Percentiles rank a stretch among this genome's conserved stretches.
Evolutionary conservation across 192 early-diverging fungal species (phyloP).

Genomic region (Backusella sp.): DNA sequence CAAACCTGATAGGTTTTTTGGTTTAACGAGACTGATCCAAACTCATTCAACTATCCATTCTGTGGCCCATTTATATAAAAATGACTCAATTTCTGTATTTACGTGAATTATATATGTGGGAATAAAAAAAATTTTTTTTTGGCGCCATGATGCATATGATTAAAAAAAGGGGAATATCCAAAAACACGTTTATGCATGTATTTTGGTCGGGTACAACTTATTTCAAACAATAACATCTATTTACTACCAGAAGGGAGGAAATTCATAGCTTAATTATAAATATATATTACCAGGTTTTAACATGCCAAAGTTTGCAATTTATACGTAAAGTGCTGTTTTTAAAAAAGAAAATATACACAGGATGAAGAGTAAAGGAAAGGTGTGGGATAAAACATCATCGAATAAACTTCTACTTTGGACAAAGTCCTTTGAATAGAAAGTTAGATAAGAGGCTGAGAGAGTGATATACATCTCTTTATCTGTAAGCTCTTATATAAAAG

Average conservation of each 20-base stretch:
- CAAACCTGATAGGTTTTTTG: too few species aligned
- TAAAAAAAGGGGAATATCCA: neutral
- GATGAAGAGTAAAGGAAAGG: too few species aligned
- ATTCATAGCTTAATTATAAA: neutral
- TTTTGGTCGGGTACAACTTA: neutral
- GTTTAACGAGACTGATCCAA: neutral
- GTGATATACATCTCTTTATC: too few species aligned
- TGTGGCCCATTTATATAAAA: neutral
- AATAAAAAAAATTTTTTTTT: neutral
- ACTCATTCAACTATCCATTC: neutral
- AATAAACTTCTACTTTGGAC: too few species aligned
- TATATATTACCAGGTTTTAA: neutral
- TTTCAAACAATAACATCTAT: neutral
- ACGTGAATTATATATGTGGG: neutral
- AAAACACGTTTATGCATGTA: neutral
- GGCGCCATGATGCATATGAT: neutral
- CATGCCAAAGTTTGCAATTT: neutral
- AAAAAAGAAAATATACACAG: neutral
- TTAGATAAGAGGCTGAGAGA: too few species aligned
- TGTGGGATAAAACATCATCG: too few species aligned
- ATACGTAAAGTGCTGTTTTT: neutral
- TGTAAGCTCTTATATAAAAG: too few species aligned
- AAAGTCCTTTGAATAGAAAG: too few species aligned
- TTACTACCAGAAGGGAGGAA: neutral
- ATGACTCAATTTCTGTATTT: neutral